phyloP scores from a whole-genome alignment of 306 rosid genomes.

The Delonix regia region DNA sequence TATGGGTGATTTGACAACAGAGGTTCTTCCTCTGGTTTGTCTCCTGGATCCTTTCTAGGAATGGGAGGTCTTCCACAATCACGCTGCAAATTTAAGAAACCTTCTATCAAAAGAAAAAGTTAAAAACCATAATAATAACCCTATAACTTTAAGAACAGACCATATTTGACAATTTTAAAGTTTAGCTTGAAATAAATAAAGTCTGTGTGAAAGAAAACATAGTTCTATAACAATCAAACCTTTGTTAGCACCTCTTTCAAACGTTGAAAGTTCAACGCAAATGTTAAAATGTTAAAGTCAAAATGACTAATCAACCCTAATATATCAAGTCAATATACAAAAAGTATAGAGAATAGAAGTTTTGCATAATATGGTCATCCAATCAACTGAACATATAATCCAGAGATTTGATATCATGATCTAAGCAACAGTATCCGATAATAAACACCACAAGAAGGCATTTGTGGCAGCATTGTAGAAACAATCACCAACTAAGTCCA shows the following conservation, averaged over 20 bases:
- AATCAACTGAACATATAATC: neutral
- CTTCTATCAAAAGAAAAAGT: constrained; percentile 27
- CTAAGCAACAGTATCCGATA: constrained; percentile 27
- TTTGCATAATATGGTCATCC: constrained; percentile 21
- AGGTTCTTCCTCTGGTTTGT: constrained; percentile 86
- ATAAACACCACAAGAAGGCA: neutral
- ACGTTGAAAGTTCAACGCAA: constrained; percentile 9
- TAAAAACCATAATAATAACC: neutral
- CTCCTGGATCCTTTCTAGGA: constrained; percentile 87
- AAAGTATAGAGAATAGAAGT: neutral
- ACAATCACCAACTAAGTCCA: neutral
- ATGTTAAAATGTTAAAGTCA: neutral
- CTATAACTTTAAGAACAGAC: constrained; percentile 22
- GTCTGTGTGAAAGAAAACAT: constrained; percentile 10
- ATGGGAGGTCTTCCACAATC: constrained; percentile 90
- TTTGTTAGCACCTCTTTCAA: constrained; percentile 24
- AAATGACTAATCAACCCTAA: constrained; percentile 24
- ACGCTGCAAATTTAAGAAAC: constrained; percentile 59
- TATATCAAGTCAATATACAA: neutral
- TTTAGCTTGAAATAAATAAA: neutral
- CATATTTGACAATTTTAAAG: constrained; percentile 10
- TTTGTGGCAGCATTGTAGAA: neutral
- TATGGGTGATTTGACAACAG: constrained; percentile 90
- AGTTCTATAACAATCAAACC: constrained; percentile 11
- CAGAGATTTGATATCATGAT: constrained; percentile 1